Conservation (phyloP, 148 eudicot species). For the Fagopyrum homotropicum region DNA sequence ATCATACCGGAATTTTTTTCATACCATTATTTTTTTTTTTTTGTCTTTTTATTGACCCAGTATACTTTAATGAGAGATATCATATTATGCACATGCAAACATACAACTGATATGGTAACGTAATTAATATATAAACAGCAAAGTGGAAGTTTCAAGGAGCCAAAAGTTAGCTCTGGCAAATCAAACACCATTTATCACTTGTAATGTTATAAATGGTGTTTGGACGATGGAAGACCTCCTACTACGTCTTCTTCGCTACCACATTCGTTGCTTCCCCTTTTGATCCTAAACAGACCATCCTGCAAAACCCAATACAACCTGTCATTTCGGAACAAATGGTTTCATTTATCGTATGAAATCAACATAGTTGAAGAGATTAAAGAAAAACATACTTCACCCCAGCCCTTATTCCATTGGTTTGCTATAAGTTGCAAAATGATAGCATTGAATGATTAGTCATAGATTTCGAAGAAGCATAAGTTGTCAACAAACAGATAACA, state of each 20-base stretch:
- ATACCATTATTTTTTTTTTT: no score
- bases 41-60: no score
- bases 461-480: constrained; percentile 7
- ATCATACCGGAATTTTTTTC: no score
- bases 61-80: no score
- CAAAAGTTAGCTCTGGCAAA: background rate
- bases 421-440: constrained; percentile 63
- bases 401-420: constrained; percentile 86
- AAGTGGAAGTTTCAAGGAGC: background rate
- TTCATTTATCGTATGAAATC: no score
- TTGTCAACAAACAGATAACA: background rate
- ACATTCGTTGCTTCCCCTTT: constrained; percentile 84
- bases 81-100: no score
- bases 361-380: background rate
- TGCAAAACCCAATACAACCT: constrained; percentile 22
- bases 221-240: constrained; percentile 82
- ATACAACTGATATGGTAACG: no score
- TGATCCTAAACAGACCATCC: constrained; percentile 94
- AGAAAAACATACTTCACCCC: constrained; percentile 85
- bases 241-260: constrained; percentile 66
- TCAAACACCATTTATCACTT: constrained; percentile 7
- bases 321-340: no score
- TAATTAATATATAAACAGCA: background rate
- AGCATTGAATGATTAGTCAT: constrained; percentile 4
- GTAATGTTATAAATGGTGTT: constrained; percentile 21